Evolutionary conservation across 345 rosid genomes (phyloP), one percentile per base, ranked within the genome.

Genomic region (Eucalyptus cladocalyx): DNA sequence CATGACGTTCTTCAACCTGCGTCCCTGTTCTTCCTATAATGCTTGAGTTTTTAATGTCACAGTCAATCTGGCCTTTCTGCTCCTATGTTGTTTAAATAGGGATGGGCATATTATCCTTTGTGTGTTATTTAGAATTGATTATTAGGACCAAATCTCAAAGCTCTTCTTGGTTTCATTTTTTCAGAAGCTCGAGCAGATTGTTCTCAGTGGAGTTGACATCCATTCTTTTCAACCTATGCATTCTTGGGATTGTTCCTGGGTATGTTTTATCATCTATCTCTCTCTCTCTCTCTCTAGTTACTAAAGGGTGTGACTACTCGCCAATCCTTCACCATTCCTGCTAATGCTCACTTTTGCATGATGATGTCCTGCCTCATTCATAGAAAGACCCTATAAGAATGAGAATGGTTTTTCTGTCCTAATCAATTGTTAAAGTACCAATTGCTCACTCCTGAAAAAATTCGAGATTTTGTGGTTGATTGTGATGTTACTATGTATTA

Each of bases 211-310:
- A 83, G 93, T 93, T 76, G 99, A 98, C 88, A 92, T 93, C 86
- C 94, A 92, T 88, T 89, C 96, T 93, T 97, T 98, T 89, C 96
- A 93, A 89, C 97, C 96, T 42, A 96, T 97, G 99, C 98, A 95
- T 88, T 93, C 93, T 65, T 93, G 93, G 28, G 99, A 98, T 92
- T 97, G 99, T 92, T 95, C 98, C 90, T 99, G 94, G 96, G 99
- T 98, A 88, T 88, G 89, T 81, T 87, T 48, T 72, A 2, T 12
- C 19, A 37, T 86, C 16, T 34, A 1, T 30, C 3, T n/a, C 45
- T 76, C 18, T 92, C 21, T 42, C 32, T 45, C n/a, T n/a, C 40
- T 43, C 76, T 90, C 34, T 65, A 21, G 28, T 47, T 42, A 37
- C 81, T 17, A 72, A 34, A 34, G 81, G 81, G 21, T 72, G 81